Evolutionary conservation across 768 basidiomycete species (phyloP), one percentile per base, ranked within the genome.

Genomic region (Russula dissimulans): DNA sequence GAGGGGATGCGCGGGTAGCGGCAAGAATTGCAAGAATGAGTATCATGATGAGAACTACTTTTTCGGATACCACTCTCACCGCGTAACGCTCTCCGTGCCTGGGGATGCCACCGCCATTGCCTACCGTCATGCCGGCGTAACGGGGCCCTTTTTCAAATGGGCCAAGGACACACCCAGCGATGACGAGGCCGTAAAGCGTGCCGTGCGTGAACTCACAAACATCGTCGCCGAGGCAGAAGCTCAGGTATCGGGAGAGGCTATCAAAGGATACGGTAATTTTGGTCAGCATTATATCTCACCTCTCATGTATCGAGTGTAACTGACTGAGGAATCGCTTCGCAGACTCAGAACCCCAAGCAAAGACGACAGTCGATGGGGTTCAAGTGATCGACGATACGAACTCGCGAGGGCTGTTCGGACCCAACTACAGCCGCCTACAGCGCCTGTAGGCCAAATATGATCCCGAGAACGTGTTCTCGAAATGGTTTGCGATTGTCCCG

Each of bases 11-110:
- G 22, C 22, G 22, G 22, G 22, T 26, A 26, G 22, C 22, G 1
- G 22, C 22, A 26, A 26, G 22, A 26, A 26, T 26, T 26, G 22
- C 22, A 26, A 26, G 22, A 26, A 26, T 26, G 22, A 26, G 22
- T 26, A 26, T 26, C 22, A 26, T 26, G 22, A 2, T 26, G 22
- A n/a, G n/a, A n/a, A n/a, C n/a, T 48, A 66, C 15, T 41, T 78
- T 17, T 74, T 74, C 61, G 79, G 83, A 61, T 80, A 76, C 64
- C 61, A 76, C 53, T 72, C 77, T 12, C 71, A 75, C n/a, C 59
- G 59, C 14, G 77, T 76, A 45, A 68, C 79, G 45, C 69, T 65
- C 57, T 42, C 64, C 29, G 59, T 71, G 10, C 55, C 67, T 7
- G 43, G 54, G 43, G 67, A 36, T 36, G 34, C 34, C 34, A 36